Evolutionary conservation across 2,329 filamentous ascomycete genomes (phyloP), one percentile per base, ranked within the genome.

Genomic region (Graphiopsis chlorocephala): DNA sequence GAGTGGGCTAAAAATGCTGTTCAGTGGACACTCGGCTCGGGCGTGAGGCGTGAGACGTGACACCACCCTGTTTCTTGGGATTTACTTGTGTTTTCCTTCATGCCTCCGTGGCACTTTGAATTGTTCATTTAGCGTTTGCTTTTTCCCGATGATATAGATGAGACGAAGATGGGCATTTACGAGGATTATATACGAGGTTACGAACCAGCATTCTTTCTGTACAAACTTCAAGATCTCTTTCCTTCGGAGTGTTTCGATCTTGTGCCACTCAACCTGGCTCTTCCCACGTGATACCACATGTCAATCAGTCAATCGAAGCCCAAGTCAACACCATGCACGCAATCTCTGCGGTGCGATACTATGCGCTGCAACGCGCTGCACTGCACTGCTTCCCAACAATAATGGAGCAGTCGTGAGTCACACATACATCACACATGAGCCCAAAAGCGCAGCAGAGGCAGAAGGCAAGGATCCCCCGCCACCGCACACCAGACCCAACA

Each of bases 1-100:
- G 0, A 77, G 74, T 20, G 74, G 76, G 6, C 66, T 82, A 62
- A 77, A 74, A 64, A 78, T 77, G 71, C 69, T 82, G n/a, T 82
- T 82, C 65, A 73, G 71, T 67, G 68, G 68, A 4, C 65, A 64
- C 35, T 63, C 65, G n/a, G 35, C 25, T 33, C 29, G 55, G 45
- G 59, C 60, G 29, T 45, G 57, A 31, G 33, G 38, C n/a, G n/a
- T 45, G 38, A 45, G 38, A 45, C 38, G 38, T 20, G 38, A 45
- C 10, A 45, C 38, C 12, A 45, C 38, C 38, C 38, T 45, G 8
- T 45, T 45, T n/a, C n/a, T 45, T 45, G 38, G 38, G 38, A 45
- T 20, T 45, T 20, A 11, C 38, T 45, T 45, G 31, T 14, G 15
- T 33, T 26, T 15, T 33, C 11, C 20, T 23, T 45, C 10, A 35